A percentile compares a stretch with the other conserved stretches of the same genome.
Conservation (phyloP, 192 early-diverging fungal species). For the Coemansia sp. region DNA sequence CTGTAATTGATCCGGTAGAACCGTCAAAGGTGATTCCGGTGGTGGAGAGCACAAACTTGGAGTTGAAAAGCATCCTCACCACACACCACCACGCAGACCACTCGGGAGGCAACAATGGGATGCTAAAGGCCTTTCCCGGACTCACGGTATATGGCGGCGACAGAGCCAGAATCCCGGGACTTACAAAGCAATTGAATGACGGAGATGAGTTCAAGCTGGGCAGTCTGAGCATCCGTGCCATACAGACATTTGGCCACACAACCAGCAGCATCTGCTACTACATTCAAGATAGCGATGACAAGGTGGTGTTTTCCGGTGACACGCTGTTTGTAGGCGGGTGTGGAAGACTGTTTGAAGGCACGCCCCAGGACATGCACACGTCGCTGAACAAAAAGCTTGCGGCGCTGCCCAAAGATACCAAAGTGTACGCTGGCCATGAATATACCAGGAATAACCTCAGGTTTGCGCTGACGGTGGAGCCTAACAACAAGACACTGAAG, state of each 20-base stretch:
- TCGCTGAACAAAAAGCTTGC: slow-evolving; percentile 70
- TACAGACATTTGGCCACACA: slow-evolving; percentile 88
- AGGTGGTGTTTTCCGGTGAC: slow-evolving; percentile 88
- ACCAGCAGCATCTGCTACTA: slow-evolving; percentile 83
- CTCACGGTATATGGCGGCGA: slow-evolving; percentile 84
- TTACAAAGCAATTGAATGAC: slow-evolving; percentile 73
- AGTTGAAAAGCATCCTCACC: slow-evolving; percentile 57
- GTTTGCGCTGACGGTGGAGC: slow-evolving; percentile 82
- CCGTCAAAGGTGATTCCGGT: slow-evolving; percentile 67
- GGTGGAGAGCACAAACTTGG: slow-evolving; percentile 31
- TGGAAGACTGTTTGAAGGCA: slow-evolving; percentile 94
- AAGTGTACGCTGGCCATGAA: slow-evolving; percentile 92
- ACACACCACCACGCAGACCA: slow-evolving; percentile 96
- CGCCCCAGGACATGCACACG: slow-evolving; percentile 78
- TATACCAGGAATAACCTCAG: slow-evolving; percentile 75
- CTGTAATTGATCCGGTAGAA: slow-evolving; percentile 86
- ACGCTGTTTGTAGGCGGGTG: slow-evolving; percentile 83
- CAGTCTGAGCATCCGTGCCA: slow-evolving; percentile 65
- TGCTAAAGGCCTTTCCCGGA: slow-evolving; percentile 59
- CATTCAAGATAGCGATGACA: slow-evolving; percentile 57
- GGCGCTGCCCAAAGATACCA: slow-evolving; percentile 71
- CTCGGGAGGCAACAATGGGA: slow-evolving; percentile 70
- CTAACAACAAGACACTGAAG: slow-evolving; percentile 66
- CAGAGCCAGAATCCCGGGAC: slow-evolving; percentile 69
- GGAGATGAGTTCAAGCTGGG: slow-evolving; percentile 76